phyloP scores from a whole-genome alignment of 1,284 basidiomycete genomes.

The Gomphus bonarii region DNA sequence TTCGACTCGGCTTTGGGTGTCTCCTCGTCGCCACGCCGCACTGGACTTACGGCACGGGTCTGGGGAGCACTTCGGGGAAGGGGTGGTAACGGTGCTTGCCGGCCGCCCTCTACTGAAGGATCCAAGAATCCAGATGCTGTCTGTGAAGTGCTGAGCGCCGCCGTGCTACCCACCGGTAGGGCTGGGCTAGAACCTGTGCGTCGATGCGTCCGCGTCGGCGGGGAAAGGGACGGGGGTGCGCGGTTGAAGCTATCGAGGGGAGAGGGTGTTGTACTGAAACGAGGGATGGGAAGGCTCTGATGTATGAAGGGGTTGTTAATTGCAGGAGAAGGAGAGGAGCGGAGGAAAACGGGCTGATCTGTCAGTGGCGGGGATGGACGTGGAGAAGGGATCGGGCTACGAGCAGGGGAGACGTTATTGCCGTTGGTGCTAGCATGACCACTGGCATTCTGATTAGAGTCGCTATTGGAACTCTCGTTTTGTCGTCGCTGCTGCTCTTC shows the following conservation, averaged over 20 bases:
- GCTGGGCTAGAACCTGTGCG: neutral
- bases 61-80: neutral
- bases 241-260: neutral
- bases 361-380: constrained; percentile 7
- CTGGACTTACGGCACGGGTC: neutral
- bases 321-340: constrained; percentile 3
- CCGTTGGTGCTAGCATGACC: neutral
- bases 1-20: neutral
- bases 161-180: constrained; percentile 1
- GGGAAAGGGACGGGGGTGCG: neutral
- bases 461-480: constrained; percentile 3
- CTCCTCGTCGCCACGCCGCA: neutral
- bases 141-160: neutral
- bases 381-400: constrained; percentile 6
- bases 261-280: neutral
- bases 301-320: neutral
- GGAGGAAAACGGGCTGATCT: neutral
- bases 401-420: neutral
- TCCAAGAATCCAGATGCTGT: constrained; percentile 5
- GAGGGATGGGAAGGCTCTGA: neutral
- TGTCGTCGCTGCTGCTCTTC: constrained; percentile 69
- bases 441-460: neutral
- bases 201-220: neutral
- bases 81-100: neutral
- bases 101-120: neutral